Evolutionary conservation across 495 filamentous ascomycete genomes (phyloP), one percentile per base, ranked within the genome.

Genomic region (Lophium mytilinum): DNA sequence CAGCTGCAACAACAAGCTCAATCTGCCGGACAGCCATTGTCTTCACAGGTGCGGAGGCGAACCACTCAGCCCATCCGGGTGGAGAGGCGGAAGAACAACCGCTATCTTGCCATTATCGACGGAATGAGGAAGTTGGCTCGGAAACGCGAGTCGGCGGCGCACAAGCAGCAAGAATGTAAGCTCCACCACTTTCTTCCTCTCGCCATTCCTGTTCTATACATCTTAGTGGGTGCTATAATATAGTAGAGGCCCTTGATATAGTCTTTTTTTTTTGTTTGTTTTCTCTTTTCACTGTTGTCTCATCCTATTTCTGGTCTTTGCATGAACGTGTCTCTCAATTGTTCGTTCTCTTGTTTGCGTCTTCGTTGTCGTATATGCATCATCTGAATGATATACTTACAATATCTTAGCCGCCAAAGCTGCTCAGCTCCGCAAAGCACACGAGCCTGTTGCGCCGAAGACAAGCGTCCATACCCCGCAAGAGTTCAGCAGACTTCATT

Each of bases 111-210:
- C 17, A 75, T 97, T 52, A 83, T 97, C 69, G 93, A 97, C 72
- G 86, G 85, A 4, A 95, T 97, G 88, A 83, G 90, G 41, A 98
- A 97, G 69, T 68, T 94, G 57, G 92, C 92, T 7, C 94, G 95
- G 74, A 96, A 95, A 74, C 79, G 90, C 40, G 93, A 98, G 74
- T 85, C 84, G 5, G 78, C 80, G 40, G 70, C 82, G 21, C 89
- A 92, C 66, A 97, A 97, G 73, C 87, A 92, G 61, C 85, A 90
- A 66, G 87, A 94, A 66, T 80, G 81, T 83, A 73, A 71, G 73
- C 53, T n/a, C 34, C 9, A 21, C 45, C 12, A 46, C 21, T 24
- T 37, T 39, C 37, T 10, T 1, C 14, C 37, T 42, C 12, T 30
- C 24, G 24, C 6, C 24, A 30, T 30, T 45, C 15, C n/a, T 30